These are phyloP conservation scores for Neurospora sp. DNA, from an alignment of 495 filamentous ascomycete species.

Conservation along the genomic window DNA sequence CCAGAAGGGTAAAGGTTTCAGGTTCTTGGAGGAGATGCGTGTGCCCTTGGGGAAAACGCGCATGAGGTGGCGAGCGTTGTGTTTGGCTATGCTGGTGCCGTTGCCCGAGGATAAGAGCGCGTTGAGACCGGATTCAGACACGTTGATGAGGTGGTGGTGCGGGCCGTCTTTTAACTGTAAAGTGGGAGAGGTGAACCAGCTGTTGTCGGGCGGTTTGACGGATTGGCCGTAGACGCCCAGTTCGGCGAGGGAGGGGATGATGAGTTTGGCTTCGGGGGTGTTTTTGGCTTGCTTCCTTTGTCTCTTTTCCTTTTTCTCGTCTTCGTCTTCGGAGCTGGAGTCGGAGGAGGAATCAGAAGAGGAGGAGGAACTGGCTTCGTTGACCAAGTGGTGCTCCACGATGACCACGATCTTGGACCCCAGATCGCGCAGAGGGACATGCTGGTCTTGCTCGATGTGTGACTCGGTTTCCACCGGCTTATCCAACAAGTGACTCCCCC, in stretches of 20 bases:
- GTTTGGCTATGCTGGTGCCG: conserved; percentile 30
- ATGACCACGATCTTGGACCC: conserved; percentile 44
- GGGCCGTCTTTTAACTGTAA: conserved; percentile 30
- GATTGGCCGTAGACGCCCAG: conserved; percentile 48
- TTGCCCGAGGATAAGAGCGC: conserved; percentile 21
- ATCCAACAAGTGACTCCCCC: conserved; percentile 38
- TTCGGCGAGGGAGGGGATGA: conserved; percentile 39
- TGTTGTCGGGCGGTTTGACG: conserved; percentile 42
- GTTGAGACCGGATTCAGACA: conserved; percentile 40
- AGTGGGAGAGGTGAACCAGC: conserved; percentile 31
- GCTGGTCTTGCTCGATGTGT: conserved; percentile 24
- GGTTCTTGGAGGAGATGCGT: conserved; percentile 43
- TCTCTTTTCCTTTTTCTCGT: conserved; percentile 20
- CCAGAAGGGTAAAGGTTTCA: conserved; percentile 42
- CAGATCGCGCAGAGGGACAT: conserved; percentile 36
- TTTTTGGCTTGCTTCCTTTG: conserved; percentile 18
- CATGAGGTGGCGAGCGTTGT: conserved; percentile 45
- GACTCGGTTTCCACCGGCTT: conserved; percentile 33
- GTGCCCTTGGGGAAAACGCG: conserved; percentile 48
- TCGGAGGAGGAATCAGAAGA: conserved; percentile 14
- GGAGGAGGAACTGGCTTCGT: conserved; percentile 23
- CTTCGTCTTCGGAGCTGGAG: conserved; percentile 19
- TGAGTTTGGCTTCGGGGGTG: conserved; percentile 17
- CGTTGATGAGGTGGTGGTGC: conserved; percentile 47
- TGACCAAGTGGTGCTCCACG: conserved; percentile 44